Evolutionary conservation across 805 yeast species (phyloP), one percentile per base, ranked within the genome.

Genomic region (Saccharomycopsis sp.): DNA sequence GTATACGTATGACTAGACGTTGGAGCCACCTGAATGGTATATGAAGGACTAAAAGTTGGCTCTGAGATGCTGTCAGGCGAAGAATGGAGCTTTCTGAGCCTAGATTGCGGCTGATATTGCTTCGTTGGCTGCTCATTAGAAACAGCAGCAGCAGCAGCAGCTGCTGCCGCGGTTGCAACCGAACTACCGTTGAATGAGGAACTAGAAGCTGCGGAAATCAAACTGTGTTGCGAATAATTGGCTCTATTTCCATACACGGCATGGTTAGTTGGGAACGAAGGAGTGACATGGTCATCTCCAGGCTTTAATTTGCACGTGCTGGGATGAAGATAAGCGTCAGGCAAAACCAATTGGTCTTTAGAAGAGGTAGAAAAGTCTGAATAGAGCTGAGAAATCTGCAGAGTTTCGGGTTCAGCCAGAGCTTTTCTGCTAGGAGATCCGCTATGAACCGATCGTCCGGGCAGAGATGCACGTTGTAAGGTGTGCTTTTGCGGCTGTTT

Each of bases 111-210:
- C 38, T 5, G 38, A 29, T 29, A 29, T n/a, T 44, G 49, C 12
- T 44, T 44, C 8, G 49, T 3, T 17, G 49, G 49, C 22, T 44
- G 49, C 12, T 44, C 49, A 44, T 44, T 44, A 17, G 12, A 5
- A 12, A 17, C 59, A 20, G 50, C 57, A 44, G 20, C 63, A 3
- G 58, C 62, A 29, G 58, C 61, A 44, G 58, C 65, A 34, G 47
- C 62, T 8, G 61, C 56, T 44, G 57, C 64, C 22, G 59, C 59
- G 25, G 56, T 64, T 23, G 56, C 65, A 23, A 62, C 67, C 53
- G 60, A 63, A 19, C 25, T 56, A 12, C 35, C 55, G 19, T 55
- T 53, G 38, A 41, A 38, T n/a, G 52, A 51, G 29, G 47, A 54
- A 41, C 17, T 41, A 35, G 53, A 47, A 29, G 53, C 34, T 25